Conservation (phyloP, 805 yeast genomes). For the Candida piceae region DNA sequence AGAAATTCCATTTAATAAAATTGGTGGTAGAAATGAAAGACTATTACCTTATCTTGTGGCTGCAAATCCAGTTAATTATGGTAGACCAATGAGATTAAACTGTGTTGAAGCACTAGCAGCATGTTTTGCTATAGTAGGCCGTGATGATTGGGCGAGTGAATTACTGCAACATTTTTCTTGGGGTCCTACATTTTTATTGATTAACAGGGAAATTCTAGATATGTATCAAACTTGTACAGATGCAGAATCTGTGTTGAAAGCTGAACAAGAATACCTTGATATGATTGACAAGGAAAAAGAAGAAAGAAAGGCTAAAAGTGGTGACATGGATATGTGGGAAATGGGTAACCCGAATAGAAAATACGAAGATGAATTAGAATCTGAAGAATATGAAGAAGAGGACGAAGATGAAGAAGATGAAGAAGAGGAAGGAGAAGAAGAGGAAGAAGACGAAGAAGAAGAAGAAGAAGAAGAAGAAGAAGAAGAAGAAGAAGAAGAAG, state of each 20-base stretch:
- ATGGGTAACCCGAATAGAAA: conserved; percentile 70
- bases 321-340: conserved; percentile 64
- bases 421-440: conserved; percentile 9
- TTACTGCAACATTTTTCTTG: conserved; percentile 80
- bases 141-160: conserved; percentile 78
- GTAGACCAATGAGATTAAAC: conserved; percentile 90
- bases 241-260: conserved; percentile 61
- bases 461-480: conserved; percentile 4
- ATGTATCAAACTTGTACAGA: conserved; percentile 79
- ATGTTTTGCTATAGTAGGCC: conserved; percentile 91
- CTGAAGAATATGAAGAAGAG: conserved; percentile 16
- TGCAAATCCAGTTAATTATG: conserved; percentile 95
- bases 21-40: conserved; percentile 87
- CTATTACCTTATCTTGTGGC: conserved; percentile 89
- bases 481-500: background rate
- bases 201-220: conserved; percentile 73
- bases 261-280: conserved; percentile 71
- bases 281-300: conserved; percentile 60
- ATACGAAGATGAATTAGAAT: conserved; percentile 19
- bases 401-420: conserved; percentile 8
- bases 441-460: background rate
- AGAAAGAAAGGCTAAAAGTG: conserved; percentile 51
- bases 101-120: conserved; percentile 98
- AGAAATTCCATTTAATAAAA: conserved; percentile 89
- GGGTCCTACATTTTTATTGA: conserved; percentile 84